phyloP scores from a whole-genome alignment of 1,139 yeast genomes.

The Saccharomyces hybrid region DNA sequence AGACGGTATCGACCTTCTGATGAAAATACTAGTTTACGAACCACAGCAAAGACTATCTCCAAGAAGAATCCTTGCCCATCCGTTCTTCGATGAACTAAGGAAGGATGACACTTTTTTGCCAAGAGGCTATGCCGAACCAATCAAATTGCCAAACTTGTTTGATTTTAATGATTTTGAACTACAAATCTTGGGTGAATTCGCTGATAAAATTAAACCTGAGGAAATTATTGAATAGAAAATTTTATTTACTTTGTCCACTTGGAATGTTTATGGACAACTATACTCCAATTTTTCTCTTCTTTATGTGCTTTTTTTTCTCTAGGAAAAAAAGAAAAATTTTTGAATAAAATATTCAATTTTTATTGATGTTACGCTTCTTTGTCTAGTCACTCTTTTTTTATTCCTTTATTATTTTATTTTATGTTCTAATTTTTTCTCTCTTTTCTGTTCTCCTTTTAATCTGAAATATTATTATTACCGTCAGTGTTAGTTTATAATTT shows the following conservation, averaged over 20 bases:
- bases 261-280: background rate
- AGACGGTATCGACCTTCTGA: conserved; percentile 61
- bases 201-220: conserved; percentile 24
- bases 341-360: background rate
- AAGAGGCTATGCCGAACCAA: conserved; percentile 37
- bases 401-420: background rate
- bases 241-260: background rate
- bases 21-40: conserved; percentile 64
- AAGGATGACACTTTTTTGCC: conserved; percentile 51
- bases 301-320: background rate
- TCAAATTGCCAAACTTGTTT: conserved; percentile 34
- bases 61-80: conserved; percentile 59
- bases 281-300: background rate
- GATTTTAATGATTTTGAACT: conserved; percentile 37
- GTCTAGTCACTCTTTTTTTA: background rate
- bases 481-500: background rate
- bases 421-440: background rate
- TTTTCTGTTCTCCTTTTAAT: background rate
- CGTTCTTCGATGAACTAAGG: conserved; percentile 63
- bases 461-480: background rate
- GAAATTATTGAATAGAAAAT: background rate
- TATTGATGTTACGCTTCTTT: background rate
- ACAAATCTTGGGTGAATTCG: conserved; percentile 35
- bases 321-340: background rate
- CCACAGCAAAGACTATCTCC: conserved; percentile 65